Evolutionary conservation across 352 stramenopile species (phyloP).

Genomic region (Phytophthora parvispora): DNA sequence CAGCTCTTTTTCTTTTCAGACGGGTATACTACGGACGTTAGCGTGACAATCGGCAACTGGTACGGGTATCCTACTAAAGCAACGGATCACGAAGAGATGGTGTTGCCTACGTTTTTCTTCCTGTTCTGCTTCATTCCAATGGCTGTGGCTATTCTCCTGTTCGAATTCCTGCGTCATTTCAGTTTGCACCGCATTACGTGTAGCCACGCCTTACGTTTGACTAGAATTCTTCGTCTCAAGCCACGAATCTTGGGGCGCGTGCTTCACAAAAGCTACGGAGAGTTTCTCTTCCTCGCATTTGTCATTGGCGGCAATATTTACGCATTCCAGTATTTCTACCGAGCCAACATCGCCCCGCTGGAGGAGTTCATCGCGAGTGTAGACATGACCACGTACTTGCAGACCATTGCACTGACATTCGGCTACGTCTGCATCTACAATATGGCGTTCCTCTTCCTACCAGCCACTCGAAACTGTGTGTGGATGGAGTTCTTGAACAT

Average conservation of each 20-base stretch:
- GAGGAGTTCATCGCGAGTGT: constrained; percentile 2
- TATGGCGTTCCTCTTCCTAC: constrained; percentile 51
- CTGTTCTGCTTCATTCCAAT: constrained; percentile 52
- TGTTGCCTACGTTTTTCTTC: constrained; percentile 54
- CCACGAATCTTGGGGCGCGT: constrained; percentile 28
- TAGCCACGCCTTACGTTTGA: constrained; percentile 23
- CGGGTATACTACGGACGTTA: constrained; percentile 17
- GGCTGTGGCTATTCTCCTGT: constrained; percentile 36
- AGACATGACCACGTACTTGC: constrained; percentile 20
- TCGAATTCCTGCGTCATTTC: constrained; percentile 46
- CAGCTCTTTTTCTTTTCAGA: constrained; percentile 31
- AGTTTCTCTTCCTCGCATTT: constrained; percentile 33
- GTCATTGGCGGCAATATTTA: constrained; percentile 41
- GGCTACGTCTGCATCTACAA: constrained; percentile 49
- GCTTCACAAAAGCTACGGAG: constrained; percentile 48
- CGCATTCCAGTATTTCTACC: constrained; percentile 30
- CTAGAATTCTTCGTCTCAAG: constrained; percentile 50
- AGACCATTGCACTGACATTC: constrained; percentile 30
- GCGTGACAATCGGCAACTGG: constrained; percentile 27
- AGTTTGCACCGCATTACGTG: constrained; percentile 44
- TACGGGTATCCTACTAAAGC: constrained; percentile 28
- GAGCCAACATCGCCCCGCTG: not conserved
- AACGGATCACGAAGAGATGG: constrained; percentile 50
- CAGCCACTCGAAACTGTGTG: constrained; percentile 41
- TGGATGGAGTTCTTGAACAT: constrained; percentile 64